These are phyloP conservation scores for Aspergillus eucalypticola DNA, from an alignment of 2,329 filamentous ascomycete species.

Conservation along the genomic window DNA sequence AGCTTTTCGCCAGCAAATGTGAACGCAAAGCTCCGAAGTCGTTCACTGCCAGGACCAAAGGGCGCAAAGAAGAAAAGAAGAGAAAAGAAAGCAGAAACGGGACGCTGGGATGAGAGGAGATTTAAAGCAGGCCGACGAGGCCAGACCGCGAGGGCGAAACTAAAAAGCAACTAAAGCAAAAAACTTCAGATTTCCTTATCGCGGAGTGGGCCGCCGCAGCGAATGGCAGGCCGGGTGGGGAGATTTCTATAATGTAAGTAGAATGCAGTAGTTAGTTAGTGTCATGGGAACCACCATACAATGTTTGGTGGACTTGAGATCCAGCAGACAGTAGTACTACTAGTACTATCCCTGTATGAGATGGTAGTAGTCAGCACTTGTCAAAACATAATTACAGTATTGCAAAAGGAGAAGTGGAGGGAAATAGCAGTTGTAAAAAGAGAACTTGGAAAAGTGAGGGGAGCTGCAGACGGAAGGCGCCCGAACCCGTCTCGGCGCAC, in stretches of 20 bases:
- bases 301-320: too few species aligned
- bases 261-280: too few species aligned
- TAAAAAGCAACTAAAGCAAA: too few species aligned
- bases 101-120: neutral
- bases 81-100: neutral
- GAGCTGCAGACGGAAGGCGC: neutral
- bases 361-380: too few species aligned
- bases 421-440: neutral
- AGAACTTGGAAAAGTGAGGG: neutral
- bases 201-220: neutral
- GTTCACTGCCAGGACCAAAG: slow-evolving; percentile 8
- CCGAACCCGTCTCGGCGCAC: neutral
- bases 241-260: too few species aligned
- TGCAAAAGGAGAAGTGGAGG: too few species aligned
- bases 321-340: too few species aligned
- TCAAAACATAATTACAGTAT: too few species aligned
- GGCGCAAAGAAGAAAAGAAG: slow-evolving; percentile 9
- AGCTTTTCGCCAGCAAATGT: slow-evolving; percentile 15
- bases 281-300: too few species aligned
- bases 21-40: slow-evolving; percentile 14
- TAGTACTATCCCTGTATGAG: too few species aligned
- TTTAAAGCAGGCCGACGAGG: slow-evolving; percentile 1
- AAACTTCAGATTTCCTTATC: neutral
- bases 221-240: neutral
- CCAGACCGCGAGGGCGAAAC: neutral